Base-by-base conservation (phyloP, 106 monocot species). In the Dioscorea dumetorum region DNA sequence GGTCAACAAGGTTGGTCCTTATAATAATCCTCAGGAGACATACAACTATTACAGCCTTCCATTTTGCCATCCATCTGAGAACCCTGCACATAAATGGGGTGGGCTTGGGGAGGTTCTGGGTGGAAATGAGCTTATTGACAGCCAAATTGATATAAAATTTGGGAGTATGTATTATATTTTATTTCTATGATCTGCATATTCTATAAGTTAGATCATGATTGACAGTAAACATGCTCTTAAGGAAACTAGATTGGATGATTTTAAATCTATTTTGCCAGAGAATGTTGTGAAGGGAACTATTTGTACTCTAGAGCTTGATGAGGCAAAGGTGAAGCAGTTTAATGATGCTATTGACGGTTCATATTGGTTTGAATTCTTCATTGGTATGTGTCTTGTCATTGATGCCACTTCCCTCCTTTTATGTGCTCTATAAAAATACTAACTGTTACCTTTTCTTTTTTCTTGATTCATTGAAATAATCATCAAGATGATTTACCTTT, bases 1-100 rank as follows among this genome's bases (percentile, higher is more conserved):
- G 94, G 94, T 90, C 73, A 94, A 94, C 76, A 94, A 94, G 80
- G 94, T 94, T 69, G 90, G 94, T 3, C 90, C 94, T 24, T 94
- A 94, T 56, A 84, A 90, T 63, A 94, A 90, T 76, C 94, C 90
- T 58, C 90, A 94, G 66, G 94, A 94, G 66, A 94, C 94, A 57
- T 94, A 94, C 70, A 94, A 94, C 68, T 94, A 94, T 64, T 87
- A 87, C 75, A 86, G 71, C 73, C 90, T 94, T 76, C 90, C 89
- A 32, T 94, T 94, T 74, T 94, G 90, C 71, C 87, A 82, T 33
- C 80, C 79, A 34, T 74, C 61, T 64, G 84, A 75, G 61, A 82
- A 86, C 56, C 84, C 80, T 69, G 56, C 62, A 58, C 90, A 94
- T 58, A 94, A 90, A 64, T 90, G 90, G 90, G 84, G 89, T 73